Base-by-base conservation (phyloP, 768 basidiomycete species). In the Serendipita sp. region DNA sequence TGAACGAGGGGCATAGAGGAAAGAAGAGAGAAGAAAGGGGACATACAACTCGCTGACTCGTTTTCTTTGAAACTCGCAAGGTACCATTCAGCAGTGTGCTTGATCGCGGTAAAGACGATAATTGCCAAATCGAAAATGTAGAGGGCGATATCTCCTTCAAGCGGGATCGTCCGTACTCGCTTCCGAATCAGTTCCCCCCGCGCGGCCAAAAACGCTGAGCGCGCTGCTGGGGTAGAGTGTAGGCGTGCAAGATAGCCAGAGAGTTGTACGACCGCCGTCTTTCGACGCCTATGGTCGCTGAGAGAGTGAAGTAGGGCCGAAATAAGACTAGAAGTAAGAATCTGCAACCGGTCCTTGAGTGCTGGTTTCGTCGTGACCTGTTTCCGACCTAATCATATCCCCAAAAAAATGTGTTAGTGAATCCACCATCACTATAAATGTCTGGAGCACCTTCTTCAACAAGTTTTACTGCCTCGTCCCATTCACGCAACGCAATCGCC, bases 11-110 rank as follows among this genome's bases (percentile, higher is more conserved):
- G 7, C 47, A 1, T 23, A 1, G 23, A 23, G 23, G 1, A 23
- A 23, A 23, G 23, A 23, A 23, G 23, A 23, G 30, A 48, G n/a
- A 35, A 48, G 36, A 28, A 63, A 5, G 64, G 18, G 8, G 16
- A 64, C 56, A 0, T 78, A 95, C 95, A 82, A 65, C 91, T 94
- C 0, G 95, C 88, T 67, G 90, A 89, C 68, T 92, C 86, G 71
- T 96, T 93, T 74, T 97, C 96, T 73, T 87, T 89, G 75, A 96
- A 99, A 65, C 91, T 93, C 0, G 88, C 86, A 69, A 97, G 78
- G 74, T 91, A 99, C 96, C 96, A 99, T 75, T 99, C 95, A 13
- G 91, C 91, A 0, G 94, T 96, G 71, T 98, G 91, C 72, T 96
- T 94, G 72, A 99, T 88, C 1, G 90, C 85, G 0, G 93, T 96